Conservation (phyloP, 176 grass and related monocot genomes). For the Bolboschoenus planiculmis region DNA sequence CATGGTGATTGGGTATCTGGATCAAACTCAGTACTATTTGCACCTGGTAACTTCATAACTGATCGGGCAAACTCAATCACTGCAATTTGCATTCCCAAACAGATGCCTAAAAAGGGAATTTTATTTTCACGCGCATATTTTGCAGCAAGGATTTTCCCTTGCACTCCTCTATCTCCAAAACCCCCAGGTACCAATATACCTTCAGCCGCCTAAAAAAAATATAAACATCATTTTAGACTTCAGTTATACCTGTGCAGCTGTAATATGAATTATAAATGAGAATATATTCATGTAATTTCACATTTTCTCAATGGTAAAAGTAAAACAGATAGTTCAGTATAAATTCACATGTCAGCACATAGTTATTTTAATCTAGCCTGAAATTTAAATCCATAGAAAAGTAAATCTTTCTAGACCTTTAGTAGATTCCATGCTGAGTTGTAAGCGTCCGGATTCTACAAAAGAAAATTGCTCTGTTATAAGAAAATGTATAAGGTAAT, state of each 20-base stretch:
- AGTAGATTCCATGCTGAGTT: conserved; percentile 80
- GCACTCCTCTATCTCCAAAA: conserved; percentile 86
- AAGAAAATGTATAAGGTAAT: not conserved
- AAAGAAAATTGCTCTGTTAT: conserved; percentile 21
- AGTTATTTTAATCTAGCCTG: not conserved
- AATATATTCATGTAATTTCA: not conserved
- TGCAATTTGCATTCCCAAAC: conserved; percentile 96
- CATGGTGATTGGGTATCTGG: conserved; percentile 54
- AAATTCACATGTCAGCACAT: not conserved
- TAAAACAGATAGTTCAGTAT: not conserved
- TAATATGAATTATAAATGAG: not conserved
- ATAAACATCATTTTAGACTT: not conserved
- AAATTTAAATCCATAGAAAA: conserved; percentile 3
- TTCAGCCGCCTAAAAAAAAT: conserved; percentile 49
- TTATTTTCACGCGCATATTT: conserved; percentile 86
- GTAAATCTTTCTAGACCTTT: conserved; percentile 40
- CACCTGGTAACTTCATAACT: conserved; percentile 63
- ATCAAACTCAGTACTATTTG: conserved; percentile 91
- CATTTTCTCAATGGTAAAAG: not conserved
- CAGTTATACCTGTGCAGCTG: not conserved
- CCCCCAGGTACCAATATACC: conserved; percentile 94
- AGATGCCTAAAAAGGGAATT: conserved; percentile 91
- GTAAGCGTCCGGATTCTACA: conserved; percentile 65
- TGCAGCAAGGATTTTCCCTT: conserved; percentile 92
- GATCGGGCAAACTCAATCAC: conserved; percentile 83